phyloP scores from a whole-genome alignment of 2,329 filamentous ascomycete species.

The Ceratocystis variospora region DNA sequence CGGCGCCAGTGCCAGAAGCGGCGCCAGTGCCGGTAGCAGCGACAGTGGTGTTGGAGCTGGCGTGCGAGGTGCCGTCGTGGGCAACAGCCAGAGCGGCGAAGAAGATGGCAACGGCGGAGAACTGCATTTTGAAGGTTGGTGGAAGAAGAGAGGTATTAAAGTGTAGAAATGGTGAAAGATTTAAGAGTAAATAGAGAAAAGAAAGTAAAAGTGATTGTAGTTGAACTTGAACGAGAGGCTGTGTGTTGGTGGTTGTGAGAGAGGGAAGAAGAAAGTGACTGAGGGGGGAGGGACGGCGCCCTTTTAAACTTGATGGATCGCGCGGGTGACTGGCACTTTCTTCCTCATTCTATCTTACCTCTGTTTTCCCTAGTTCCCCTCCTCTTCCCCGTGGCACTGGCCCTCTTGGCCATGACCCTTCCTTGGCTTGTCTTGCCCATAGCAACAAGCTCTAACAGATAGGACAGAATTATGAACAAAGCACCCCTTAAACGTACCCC shows the following conservation, averaged over 20 bases:
- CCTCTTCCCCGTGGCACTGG: background rate
- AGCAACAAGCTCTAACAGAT: background rate
- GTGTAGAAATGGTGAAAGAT: constrained; percentile 18
- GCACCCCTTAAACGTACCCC: background rate
- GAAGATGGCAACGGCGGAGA: constrained; percentile 18
- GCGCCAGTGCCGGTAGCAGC: constrained; percentile 16
- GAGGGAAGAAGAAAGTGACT: background rate
- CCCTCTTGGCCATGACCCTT: background rate
- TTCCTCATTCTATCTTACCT: too few relatives aligned
- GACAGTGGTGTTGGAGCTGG: constrained; percentile 11
- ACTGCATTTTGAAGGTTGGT: constrained; percentile 17
- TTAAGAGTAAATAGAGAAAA: constrained; percentile 1
- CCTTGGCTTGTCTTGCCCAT: background rate
- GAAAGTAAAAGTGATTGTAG: constrained; percentile 16
- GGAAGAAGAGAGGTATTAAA: constrained; percentile 13
- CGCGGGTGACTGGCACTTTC: background rate
- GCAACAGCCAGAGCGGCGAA: constrained; percentile 18
- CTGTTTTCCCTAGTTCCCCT: too few relatives aligned
- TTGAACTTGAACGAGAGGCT: constrained; percentile 20
- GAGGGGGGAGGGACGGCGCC: constrained; percentile 7
- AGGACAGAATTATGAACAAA: background rate
- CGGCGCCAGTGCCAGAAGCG: constrained; percentile 17
- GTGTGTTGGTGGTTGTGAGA: constrained; percentile 10
- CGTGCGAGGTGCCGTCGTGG: background rate
- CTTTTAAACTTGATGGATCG: constrained; percentile 11